Percentiles rank a stretch among this genome's conserved stretches.
Evolutionary conservation across 768 basidiomycete genomes (phyloP).

Genomic region (Suillus weaverae): DNA sequence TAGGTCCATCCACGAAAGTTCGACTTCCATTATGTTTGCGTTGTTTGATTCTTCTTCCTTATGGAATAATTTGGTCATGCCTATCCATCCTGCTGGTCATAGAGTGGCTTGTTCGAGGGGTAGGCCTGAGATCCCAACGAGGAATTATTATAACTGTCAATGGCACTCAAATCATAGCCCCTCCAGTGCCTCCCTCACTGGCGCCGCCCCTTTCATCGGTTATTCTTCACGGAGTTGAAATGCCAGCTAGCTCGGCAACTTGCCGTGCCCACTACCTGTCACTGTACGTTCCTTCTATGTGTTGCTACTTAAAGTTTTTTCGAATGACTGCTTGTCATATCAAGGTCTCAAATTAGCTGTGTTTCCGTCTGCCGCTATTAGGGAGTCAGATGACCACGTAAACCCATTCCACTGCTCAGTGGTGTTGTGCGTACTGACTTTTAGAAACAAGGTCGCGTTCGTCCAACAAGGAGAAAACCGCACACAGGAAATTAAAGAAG

Average conservation of each 20-base stretch:
- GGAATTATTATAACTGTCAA: not conserved
- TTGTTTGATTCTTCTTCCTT: conserved; percentile 2
- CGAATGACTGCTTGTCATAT: not conserved
- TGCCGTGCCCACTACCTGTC: not conserved
- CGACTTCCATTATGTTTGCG: not conserved
- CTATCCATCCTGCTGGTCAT: not conserved
- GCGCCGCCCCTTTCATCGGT: not conserved
- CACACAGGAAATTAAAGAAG: not conserved
- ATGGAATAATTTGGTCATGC: not conserved
- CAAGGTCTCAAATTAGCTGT: conserved; percentile 1
- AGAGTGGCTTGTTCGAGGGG: conserved; percentile 1
- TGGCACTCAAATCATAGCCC: not conserved
- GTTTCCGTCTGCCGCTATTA: conserved; percentile 3
- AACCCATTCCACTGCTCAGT: not conserved
- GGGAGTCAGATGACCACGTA: not conserved
- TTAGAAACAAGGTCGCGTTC: not conserved
- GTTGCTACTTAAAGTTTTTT: not conserved
- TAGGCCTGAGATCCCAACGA: not conserved
- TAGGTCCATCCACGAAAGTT: not conserved
- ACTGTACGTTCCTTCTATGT: not conserved
- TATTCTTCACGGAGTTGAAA: not conserved
- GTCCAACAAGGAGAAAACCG: not conserved
- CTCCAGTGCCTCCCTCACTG: not conserved
- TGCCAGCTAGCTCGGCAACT: not conserved
- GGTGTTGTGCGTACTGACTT: not conserved